Evolutionary conservation across 495 filamentous ascomycete species (phyloP).

Genomic region (Lasiosphaeria hispida): DNA sequence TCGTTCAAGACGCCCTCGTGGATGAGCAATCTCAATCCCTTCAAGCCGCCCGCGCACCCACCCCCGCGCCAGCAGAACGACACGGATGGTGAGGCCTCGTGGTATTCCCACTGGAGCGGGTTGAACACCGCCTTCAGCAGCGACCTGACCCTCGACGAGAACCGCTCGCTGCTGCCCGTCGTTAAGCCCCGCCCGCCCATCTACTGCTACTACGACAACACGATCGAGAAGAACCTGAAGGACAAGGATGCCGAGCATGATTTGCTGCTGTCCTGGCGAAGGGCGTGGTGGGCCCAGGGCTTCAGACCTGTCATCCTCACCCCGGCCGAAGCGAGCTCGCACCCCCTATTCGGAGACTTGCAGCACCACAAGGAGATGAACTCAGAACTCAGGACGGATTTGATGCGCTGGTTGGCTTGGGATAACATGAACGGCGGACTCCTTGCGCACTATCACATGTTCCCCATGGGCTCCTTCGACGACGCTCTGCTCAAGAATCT

Average conservation of each 20-base stretch:
- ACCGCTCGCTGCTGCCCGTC: slow-evolving; percentile 81
- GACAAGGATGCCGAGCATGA: slow-evolving; percentile 69
- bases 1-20: slow-evolving; percentile 44
- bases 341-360: slow-evolving; percentile 70
- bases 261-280: slow-evolving; percentile 80
- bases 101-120: slow-evolving; percentile 90
- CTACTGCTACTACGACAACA: slow-evolving; percentile 87
- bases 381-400: slow-evolving; percentile 61
- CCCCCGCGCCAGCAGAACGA: slow-evolving; percentile 73
- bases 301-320: slow-evolving; percentile 83
- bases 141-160: slow-evolving; percentile 79
- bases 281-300: slow-evolving; percentile 92
- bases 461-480: slow-evolving; percentile 82
- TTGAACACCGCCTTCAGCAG: slow-evolving; percentile 79
- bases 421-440: slow-evolving; percentile 86
- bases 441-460: slow-evolving; percentile 71
- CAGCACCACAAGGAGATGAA: slow-evolving; percentile 54
- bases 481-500: slow-evolving; percentile 69
- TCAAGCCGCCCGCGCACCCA: slow-evolving; percentile 68
- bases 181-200: slow-evolving; percentile 69
- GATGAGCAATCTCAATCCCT: slow-evolving; percentile 51
- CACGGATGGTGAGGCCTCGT: slow-evolving; percentile 72
- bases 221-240: slow-evolving; percentile 57
- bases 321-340: slow-evolving; percentile 78
- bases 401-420: slow-evolving; percentile 91